Evolutionary conservation across 192 early-diverging fungal genomes (phyloP), one percentile per base, ranked within the genome.

Genomic region (Mortierella alpina): DNA sequence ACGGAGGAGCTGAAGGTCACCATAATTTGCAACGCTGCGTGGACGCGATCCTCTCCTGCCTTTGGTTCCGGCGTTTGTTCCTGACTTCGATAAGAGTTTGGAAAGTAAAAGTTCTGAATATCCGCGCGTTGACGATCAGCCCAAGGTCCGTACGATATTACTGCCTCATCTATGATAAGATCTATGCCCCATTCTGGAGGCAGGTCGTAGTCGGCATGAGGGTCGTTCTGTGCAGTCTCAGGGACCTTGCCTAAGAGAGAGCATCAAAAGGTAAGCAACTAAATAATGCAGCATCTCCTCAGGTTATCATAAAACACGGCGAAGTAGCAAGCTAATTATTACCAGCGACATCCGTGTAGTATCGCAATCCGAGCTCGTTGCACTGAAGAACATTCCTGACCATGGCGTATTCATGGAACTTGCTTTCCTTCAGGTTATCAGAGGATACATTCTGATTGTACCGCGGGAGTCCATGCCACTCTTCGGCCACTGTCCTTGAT

Each of bases 141-240:
- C 94, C 94, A 95, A 15, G 94, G 94, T 2, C 94, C 94, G 64
- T 95, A 95, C 49, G 91, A 86, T 1, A 94, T 61, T 7, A 86
- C 82, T 7, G 84, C 91, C 71, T 91, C 86, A 41, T 75, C 65
- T 48, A 91, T 68, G 42, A 79, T 75, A 20, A 95, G n/a, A 4
- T 91, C 88, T 6, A 91, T 66, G 6, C 89, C 89, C 92, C 92
- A 95, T 74, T 93, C 90, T 31, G 94, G 92, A 8, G 87, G 78
- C 7, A 84, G 75, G n/a, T 88, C 88, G 12, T 66, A 66, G 12
- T 86, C 84, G 6, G 66, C 22, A 15, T 79, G 18, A 12, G 56
- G 47, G n/a, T 66, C 68, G 58, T 75, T 39, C 2, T 50, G 20
- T 20, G 74, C 72, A 11, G 44, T 46, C 18, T 68, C 70, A 17